These are phyloP conservation scores for Salix arbutifolia DNA, from an alignment of 345 rosid species.

Conservation along the genomic window DNA sequence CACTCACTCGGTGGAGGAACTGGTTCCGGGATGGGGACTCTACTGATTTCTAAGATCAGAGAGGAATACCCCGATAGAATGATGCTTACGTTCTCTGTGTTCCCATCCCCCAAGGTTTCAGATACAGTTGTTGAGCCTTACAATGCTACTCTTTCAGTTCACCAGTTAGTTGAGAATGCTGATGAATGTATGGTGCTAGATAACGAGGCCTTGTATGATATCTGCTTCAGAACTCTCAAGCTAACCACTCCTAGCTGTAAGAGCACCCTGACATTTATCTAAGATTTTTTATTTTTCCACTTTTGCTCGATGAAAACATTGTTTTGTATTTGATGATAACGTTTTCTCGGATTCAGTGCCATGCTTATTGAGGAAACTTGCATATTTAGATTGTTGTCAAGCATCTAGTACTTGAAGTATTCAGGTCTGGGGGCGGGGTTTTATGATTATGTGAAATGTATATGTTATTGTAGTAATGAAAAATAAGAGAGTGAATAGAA, in stretches of 20 bases:
- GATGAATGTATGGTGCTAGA: slow-evolving; percentile 31
- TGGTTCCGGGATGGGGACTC: slow-evolving; percentile 30
- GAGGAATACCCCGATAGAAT: slow-evolving; percentile 31
- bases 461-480: too few relatives aligned
- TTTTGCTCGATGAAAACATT: too few relatives aligned
- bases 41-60: slow-evolving; percentile 26
- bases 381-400: neutral
- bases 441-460: neutral
- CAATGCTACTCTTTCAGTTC: slow-evolving; percentile 27
- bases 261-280: neutral
- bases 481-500: too few relatives aligned
- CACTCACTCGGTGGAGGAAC: slow-evolving; percentile 30
- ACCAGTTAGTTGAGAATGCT: slow-evolving; percentile 28
- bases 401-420: neutral
- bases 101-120: slow-evolving; percentile 29
- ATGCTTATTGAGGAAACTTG: neutral
- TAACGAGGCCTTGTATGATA: slow-evolving; percentile 27
- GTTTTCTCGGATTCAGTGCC: neutral
- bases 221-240: slow-evolving; percentile 30
- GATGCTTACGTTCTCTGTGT: slow-evolving; percentile 30
- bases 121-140: slow-evolving; percentile 29
- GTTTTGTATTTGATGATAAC: neutral
- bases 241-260: slow-evolving; percentile 29
- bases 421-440: neutral
- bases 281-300: neutral